Conservation (phyloP, 2,329 filamentous ascomycete species). For the Fusarium tanahbumbuense region DNA sequence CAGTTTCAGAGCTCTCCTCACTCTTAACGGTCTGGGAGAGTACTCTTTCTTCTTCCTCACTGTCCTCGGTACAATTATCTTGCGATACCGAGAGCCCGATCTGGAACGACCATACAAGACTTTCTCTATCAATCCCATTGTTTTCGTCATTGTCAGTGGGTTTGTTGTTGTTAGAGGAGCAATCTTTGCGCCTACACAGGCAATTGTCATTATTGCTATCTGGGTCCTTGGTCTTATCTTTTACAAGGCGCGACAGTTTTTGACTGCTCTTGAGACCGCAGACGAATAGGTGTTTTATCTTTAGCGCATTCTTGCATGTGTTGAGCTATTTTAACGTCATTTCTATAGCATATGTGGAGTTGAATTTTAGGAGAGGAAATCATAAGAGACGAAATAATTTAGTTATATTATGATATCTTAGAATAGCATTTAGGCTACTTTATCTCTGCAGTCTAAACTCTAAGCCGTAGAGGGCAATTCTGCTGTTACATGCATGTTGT, state of each 20-base stretch:
- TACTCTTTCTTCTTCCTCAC: conserved; percentile 74
- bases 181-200: conserved; percentile 67
- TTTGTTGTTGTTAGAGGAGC: conserved; percentile 70
- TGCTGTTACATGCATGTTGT: no score
- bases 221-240: conserved; percentile 62
- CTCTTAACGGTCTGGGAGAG: conserved; percentile 69
- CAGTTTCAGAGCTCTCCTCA: conserved; percentile 70
- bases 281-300: not conserved
- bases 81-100: conserved; percentile 67
- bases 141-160: conserved; percentile 68
- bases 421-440: no score
- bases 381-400: no score
- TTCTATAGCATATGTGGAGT: no score
- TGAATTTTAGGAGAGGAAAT: no score
- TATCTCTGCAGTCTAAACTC: no score
- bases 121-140: conserved; percentile 59
- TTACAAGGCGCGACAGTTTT: conserved; percentile 48
- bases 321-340: not conserved
- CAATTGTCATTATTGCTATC: conserved; percentile 62
- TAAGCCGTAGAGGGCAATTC: no score
- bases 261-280: not conserved
- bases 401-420: no score
- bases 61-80: conserved; percentile 67
- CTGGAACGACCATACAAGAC: conserved; percentile 68
- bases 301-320: not conserved